Evolutionary conservation across 179 eudicot genomes (phyloP).

Genomic region (Spinacia oleracea): DNA sequence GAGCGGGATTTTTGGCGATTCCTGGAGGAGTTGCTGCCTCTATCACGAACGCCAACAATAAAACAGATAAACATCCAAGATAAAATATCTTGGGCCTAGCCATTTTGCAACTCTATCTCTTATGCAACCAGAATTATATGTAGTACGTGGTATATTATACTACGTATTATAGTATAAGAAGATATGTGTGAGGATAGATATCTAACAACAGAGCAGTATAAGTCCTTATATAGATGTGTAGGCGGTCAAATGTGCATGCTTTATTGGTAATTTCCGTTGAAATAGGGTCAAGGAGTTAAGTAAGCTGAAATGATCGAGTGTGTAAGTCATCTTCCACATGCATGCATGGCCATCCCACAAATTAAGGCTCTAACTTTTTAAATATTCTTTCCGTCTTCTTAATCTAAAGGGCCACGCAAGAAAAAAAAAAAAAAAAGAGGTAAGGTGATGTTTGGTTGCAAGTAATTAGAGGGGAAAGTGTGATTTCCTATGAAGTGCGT

Average conservation of each 20-base stretch:
- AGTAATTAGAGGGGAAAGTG: too few relatives aligned
- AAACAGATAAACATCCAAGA: constrained; percentile 31
- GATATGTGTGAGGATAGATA: neutral
- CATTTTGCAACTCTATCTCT: constrained; percentile 15
- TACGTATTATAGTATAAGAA: neutral
- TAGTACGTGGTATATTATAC: too few relatives aligned
- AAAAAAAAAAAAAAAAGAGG: too few relatives aligned
- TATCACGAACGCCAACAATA: constrained; percentile 27
- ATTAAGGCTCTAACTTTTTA: neutral
- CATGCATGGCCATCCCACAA: neutral
- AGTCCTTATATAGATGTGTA: neutral
- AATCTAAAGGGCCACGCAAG: neutral
- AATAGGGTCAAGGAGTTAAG: neutral
- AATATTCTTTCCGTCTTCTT: neutral
- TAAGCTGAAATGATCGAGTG: neutral
- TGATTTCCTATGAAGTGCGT: too few relatives aligned
- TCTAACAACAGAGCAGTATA: neutral
- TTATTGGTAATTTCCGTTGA: neutral
- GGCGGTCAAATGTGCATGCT: neutral
- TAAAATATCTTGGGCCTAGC: constrained; percentile 23
- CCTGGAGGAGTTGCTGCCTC: constrained; percentile 41
- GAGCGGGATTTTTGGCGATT: constrained; percentile 32
- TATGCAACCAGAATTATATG: neutral
- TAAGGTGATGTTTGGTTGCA: too few relatives aligned
- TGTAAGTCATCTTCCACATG: constrained; percentile 3